phyloP scores from a whole-genome alignment of 768 basidiomycete genomes.

The Dacryopinax spathularia region DNA sequence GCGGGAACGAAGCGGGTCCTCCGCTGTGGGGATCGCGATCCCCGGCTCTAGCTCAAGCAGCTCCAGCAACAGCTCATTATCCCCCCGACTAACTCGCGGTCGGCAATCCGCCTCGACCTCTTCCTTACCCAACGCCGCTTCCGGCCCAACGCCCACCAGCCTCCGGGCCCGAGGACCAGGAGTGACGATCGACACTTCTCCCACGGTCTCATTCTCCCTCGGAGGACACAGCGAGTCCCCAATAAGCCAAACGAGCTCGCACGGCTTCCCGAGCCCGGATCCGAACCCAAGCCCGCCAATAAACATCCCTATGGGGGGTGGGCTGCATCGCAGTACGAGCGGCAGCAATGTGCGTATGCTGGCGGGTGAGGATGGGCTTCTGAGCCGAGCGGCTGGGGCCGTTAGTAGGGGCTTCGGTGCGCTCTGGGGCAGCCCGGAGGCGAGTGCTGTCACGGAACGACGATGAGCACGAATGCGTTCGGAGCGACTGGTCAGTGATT shows the following conservation, averaged over 20 bases:
- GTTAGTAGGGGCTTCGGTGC: background rate
- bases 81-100: background rate
- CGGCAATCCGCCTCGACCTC: background rate
- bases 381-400: background rate
- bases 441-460: background rate
- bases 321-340: conserved; percentile 1
- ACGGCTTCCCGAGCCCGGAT: background rate
- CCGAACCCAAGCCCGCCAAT: background rate
- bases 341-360: background rate
- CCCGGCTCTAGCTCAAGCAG: background rate
- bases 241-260: background rate
- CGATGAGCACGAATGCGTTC: background rate
- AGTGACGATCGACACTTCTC: background rate
- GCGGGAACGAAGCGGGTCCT: background rate
- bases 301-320: background rate
- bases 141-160: background rate
- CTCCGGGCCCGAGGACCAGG: background rate
- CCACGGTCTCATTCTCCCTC: background rate
- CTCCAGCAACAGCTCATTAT: background rate
- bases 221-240: background rate
- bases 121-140: background rate
- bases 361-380: background rate
- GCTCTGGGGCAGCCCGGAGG: conserved; percentile 1
- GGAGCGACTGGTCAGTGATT: background rate
- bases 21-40: background rate